A percentile compares a stretch with the other conserved stretches of the same genome.
phyloP scores from a whole-genome alignment of 495 filamentous ascomycete species.

The Penicillium diatomitis region DNA sequence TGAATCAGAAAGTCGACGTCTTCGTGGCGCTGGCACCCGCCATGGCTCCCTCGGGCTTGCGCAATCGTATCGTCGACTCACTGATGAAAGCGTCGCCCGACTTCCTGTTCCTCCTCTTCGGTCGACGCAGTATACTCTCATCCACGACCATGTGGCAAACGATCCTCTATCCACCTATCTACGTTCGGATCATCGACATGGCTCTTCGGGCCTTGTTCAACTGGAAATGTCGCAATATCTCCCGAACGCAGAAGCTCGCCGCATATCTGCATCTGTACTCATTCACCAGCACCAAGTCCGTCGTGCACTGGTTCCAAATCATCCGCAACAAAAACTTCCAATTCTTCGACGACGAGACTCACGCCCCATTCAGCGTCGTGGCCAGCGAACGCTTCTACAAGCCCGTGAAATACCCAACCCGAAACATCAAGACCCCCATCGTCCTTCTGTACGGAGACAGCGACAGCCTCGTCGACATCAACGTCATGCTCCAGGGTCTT shows the following conservation, averaged over 20 bases:
- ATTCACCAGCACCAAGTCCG: conserved; percentile 88
- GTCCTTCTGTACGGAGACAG: conserved; percentile 87
- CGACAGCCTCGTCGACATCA: conserved; percentile 92
- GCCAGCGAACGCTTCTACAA: conserved; percentile 64
- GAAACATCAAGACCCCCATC: conserved; percentile 93
- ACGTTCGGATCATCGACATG: conserved; percentile 79
- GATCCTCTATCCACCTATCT: conserved; percentile 90
- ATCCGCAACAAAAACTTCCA: conserved; percentile 92
- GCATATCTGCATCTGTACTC: conserved; percentile 96
- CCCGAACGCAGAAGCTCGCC: conserved; percentile 79
- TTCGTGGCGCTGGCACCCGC: conserved; percentile 97
- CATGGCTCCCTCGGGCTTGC: conserved; percentile 89
- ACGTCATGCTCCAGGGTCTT: conserved; percentile 80
- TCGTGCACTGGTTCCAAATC: conserved; percentile 99
- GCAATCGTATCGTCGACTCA: conserved; percentile 80
- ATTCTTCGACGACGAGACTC: conserved; percentile 95
- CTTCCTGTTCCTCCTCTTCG: conserved; percentile 88
- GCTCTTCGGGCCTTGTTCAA: conserved; percentile 76
- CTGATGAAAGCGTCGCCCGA: conserved; percentile 90
- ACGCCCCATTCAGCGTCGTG: conserved; percentile 49
- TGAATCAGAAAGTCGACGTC: conserved; percentile 90
- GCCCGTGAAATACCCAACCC: conserved; percentile 90
- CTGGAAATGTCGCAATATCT: conserved; percentile 84
- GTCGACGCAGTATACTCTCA: conserved; percentile 84
- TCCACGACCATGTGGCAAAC: conserved; percentile 97